A percentile compares a stretch with the other conserved stretches of the same genome.
These are phyloP conservation scores for Myriosclerotinia scirpicola DNA, from an alignment of 2,329 filamentous ascomycete species.

Conservation along the genomic window DNA sequence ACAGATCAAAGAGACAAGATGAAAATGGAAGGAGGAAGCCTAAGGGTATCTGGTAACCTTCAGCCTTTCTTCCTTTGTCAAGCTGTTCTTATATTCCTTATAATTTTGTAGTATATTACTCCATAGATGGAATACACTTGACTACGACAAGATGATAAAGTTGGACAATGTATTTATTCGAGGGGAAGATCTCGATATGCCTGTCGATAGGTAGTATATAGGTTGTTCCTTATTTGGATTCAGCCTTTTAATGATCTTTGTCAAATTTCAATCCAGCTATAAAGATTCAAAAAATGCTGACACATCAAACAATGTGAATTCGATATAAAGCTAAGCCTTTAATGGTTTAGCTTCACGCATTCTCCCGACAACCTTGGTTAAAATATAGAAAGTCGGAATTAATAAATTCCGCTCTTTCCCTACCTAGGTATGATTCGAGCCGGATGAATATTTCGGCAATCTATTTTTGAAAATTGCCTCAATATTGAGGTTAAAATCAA, in stretches of 20 bases:
- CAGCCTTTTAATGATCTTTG: conserved; percentile 8
- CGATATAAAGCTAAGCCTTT: accelerated
- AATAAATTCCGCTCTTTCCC: conserved; percentile 5
- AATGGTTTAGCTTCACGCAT: not conserved
- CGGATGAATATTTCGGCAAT: conserved; percentile 4
- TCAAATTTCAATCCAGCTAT: not conserved
- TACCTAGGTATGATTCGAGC: not conserved
- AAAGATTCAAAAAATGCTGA: conserved; percentile 17
- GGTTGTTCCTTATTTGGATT: not conserved
- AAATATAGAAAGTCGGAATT: conserved; percentile 15
- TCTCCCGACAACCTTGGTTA: not conserved
- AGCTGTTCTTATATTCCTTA: not conserved
- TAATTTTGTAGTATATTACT: not conserved
- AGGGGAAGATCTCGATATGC: conserved; percentile 1
- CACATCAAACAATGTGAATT: not conserved
- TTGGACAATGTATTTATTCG: not conserved
- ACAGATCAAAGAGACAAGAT: not conserved
- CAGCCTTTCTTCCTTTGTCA: not conserved
- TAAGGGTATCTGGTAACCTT: not conserved
- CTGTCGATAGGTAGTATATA: not conserved
- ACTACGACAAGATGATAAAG: not conserved
- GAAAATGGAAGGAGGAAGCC: conserved; percentile 8
- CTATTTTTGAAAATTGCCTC: not conserved
- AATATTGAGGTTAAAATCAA: conserved; percentile 5
- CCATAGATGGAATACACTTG: not conserved